phyloP scores from a whole-genome alignment of 2,329 filamentous ascomycete genomes.

The Stemphylium lycopersici region DNA sequence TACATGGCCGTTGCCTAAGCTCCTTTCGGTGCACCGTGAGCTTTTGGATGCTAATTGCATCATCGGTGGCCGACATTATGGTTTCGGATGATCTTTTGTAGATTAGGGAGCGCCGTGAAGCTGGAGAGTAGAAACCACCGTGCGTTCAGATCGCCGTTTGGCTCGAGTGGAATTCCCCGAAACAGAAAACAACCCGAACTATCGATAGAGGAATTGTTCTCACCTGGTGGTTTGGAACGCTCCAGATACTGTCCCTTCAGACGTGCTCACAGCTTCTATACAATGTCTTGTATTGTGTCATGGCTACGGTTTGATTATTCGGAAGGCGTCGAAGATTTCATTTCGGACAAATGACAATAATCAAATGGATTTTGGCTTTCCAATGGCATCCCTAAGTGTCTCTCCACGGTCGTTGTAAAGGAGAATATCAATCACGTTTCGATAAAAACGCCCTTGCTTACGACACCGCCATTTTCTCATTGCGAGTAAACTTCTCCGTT shows the following conservation, averaged over 20 bases:
- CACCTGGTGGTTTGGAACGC: not conserved
- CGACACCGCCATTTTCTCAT: too few species aligned
- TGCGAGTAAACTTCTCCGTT: too few species aligned
- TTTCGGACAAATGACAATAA: too few species aligned
- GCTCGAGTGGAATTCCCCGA: not conserved
- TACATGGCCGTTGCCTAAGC: not conserved
- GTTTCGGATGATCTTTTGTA: not conserved
- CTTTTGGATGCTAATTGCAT: not conserved
- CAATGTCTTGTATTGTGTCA: too few species aligned
- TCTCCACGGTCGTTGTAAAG: too few species aligned
- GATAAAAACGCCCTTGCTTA: too few species aligned
- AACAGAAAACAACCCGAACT: conserved; percentile 2
- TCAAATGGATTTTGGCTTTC: too few species aligned
- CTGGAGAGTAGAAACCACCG: not conserved
- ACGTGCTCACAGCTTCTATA: not conserved
- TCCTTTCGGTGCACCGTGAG: not conserved
- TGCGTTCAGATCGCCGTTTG: not conserved
- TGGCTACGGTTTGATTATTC: too few species aligned
- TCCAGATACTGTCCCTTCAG: not conserved
- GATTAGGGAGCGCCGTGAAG: not conserved
- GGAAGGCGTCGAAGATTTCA: too few species aligned
- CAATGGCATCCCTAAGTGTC: too few species aligned
- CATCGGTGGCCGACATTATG: not conserved
- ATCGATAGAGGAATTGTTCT: not conserved
- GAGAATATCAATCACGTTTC: too few species aligned